Evolutionary conservation across 352 stramenopile genomes (phyloP), one percentile per base, ranked within the genome.

Genomic region (Aphanomyces astaci): DNA sequence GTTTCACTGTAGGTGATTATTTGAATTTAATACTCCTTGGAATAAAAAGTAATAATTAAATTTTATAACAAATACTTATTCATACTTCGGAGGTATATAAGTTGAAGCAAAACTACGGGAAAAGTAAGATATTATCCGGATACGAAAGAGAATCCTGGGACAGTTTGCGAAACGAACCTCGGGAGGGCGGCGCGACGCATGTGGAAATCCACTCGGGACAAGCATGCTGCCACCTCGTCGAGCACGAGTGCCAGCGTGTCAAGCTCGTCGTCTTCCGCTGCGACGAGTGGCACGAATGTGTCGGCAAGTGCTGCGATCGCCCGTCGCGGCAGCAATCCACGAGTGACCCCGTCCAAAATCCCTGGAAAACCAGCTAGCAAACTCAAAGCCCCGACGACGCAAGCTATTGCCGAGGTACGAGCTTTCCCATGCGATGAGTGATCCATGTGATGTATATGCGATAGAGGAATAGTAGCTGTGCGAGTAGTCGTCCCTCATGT

Each of bases 381-480:
- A 24, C 25, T 40, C 28, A 68, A 57, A 32, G 24, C 51, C n/a
- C 62, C 62, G 30, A 68, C 62, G 24, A 68, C 62, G 28, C 51
- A 62, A 62, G 62, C 48, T 10, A 68, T 68, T 48, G 62, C 62
- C 19, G 62, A 68, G 43, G 62, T 59, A 62, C 30, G 30, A 45
- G 9, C 13, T 24, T 22, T 43, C n/a, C n/a, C n/a, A n/a, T n/a
- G n/a, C n/a, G n/a, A n/a, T n/a, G n/a, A n/a, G n/a, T n/a, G n/a
- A n/a, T n/a, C n/a, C n/a, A n/a, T n/a, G n/a, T n/a, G n/a, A n/a
- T n/a, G n/a, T n/a, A n/a, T n/a, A n/a, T n/a, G n/a, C n/a, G n/a
- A n/a, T n/a, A n/a, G 24, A 32, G 9, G 30, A 52, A 32, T 19
- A 43, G 11, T 43, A 46, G 54, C 11, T 24, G 22, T 24, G 17